Base-by-base conservation (phyloP, 2,329 filamentous ascomycete genomes). In the Xenosphaeropsis pyriputrescens region DNA sequence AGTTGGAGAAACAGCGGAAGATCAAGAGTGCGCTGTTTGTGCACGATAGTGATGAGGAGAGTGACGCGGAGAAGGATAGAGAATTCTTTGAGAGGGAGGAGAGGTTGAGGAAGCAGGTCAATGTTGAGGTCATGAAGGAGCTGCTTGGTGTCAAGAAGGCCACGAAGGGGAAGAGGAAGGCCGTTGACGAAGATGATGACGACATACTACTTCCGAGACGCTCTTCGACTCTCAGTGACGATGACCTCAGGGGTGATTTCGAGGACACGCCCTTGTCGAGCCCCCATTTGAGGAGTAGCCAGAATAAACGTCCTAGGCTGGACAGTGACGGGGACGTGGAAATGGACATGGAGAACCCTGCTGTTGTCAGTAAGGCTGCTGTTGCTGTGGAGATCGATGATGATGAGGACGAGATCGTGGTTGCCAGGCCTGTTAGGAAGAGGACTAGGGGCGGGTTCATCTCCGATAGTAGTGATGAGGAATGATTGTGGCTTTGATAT, bases 21-120 rank as follows among this genome's bases (percentile, higher is more conserved):
- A 81, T 91, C 60, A 96, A 95, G 65, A 93, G 83, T 50, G 77
- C 79, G 17, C 60, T 89, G 30, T 89, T 77, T 50, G 81, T 98
- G 36, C 73, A 80, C 41, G 77, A 79, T 29, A 85, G 81, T 47
- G 91, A 96, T 53, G 91, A 96, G 38, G 86, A 94, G 47, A 79
- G 72, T n/a, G 85, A 94, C 50, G 75, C 71, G 26, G 85, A 86
- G 34, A 72, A 74, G 40, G 73, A 83, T 57, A 64, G 55, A 16
- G 75, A 72, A 15, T 95, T 95, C 59, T 95, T 89, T 57, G 75
- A 70, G 2, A 68, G 72, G 13, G 88, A 95, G 58, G 75, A 79
- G 55, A 62, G 69, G 45, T 65, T 79, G 42, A 66, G 82, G 35
- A 67, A 73, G 45, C 69, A 69, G 36, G 39, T 42, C 5, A 55